phyloP scores from a whole-genome alignment of 495 filamentous ascomycete species.

The Neurospora sublineolata region DNA sequence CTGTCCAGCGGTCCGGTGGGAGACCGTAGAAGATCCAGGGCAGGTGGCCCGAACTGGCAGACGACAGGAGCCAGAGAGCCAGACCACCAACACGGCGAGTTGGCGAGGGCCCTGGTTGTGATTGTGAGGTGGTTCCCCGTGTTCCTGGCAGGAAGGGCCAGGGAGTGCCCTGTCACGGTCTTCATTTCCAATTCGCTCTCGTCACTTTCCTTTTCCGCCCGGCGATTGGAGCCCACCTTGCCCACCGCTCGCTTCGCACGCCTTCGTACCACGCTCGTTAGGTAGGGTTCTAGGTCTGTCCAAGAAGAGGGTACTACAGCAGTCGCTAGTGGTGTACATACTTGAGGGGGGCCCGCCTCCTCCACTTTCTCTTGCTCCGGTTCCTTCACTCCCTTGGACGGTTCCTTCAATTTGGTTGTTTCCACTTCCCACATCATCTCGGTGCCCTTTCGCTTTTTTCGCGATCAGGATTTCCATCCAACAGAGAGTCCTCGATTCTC shows the following conservation, averaged over 20 bases:
- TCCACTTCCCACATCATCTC: constrained; percentile 15
- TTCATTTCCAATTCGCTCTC: neutral
- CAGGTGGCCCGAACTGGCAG: constrained; percentile 1
- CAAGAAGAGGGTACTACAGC: neutral
- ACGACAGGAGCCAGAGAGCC: neutral
- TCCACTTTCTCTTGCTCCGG: constrained; percentile 11
- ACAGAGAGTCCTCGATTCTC: constrained; percentile 43
- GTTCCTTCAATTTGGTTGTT: constrained; percentile 18
- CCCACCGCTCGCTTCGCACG: constrained; percentile 1
- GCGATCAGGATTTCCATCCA: constrained; percentile 27
- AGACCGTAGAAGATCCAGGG: neutral
- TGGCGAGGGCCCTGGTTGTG: constrained; percentile 3
- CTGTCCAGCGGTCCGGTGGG: neutral
- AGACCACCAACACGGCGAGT: constrained; percentile 1
- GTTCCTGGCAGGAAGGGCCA: neutral
- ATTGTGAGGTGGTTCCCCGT: neutral
- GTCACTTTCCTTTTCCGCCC: neutral
- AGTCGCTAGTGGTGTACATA: neutral
- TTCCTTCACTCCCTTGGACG: constrained; percentile 20
- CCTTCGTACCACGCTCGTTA: constrained; percentile 13
- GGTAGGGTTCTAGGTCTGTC: constrained; percentile 2
- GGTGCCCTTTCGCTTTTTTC: constrained; percentile 11
- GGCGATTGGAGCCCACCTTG: neutral
- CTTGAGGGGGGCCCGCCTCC: neutral
- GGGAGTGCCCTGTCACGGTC: neutral